Conservation (phyloP, 352 stramenopile genomes). For the Poterioochromonas sp. region DNA sequence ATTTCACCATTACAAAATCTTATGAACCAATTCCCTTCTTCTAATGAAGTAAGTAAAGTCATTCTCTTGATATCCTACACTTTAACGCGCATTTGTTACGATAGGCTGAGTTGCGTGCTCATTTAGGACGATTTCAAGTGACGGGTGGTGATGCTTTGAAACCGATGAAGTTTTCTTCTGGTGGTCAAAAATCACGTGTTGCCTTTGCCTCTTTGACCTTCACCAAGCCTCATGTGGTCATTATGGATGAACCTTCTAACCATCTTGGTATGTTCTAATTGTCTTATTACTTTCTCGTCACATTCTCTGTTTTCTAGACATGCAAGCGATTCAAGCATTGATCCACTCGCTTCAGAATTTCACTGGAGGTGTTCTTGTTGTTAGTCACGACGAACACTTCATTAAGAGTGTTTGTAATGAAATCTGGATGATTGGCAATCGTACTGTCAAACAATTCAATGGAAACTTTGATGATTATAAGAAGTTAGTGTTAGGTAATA, state of each 20-base stretch:
- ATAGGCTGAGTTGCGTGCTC: constrained; percentile 77
- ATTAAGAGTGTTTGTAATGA: constrained; percentile 87
- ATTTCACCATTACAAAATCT: constrained; percentile 26
- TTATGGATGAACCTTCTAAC: constrained; percentile 61
- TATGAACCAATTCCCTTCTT: neutral
- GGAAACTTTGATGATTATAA: constrained; percentile 27
- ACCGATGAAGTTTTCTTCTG: constrained; percentile 85
- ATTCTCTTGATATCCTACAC: too few species aligned
- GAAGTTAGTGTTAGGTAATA: neutral
- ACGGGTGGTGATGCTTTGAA: constrained; percentile 86
- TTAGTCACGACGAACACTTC: constrained; percentile 96
- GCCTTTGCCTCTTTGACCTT: constrained; percentile 89
- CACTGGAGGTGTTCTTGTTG: constrained; percentile 84
- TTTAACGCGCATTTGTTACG: too few species aligned
- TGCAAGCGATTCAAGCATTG: constrained; percentile 67
- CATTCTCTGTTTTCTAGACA: constrained; percentile 55
- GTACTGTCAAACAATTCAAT: constrained; percentile 42
- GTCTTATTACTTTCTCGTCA: neutral
- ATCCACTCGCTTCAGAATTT: constrained; percentile 70
- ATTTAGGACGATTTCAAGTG: constrained; percentile 90
- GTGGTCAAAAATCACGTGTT: constrained; percentile 83
- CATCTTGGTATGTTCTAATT: neutral
- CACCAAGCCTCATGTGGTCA: constrained; percentile 83
- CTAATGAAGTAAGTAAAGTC: too few species aligned
- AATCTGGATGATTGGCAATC: constrained; percentile 68